Base-by-base conservation (phyloP, 169 alveolate genomes). In the Cryptosporidium viatorum region DNA sequence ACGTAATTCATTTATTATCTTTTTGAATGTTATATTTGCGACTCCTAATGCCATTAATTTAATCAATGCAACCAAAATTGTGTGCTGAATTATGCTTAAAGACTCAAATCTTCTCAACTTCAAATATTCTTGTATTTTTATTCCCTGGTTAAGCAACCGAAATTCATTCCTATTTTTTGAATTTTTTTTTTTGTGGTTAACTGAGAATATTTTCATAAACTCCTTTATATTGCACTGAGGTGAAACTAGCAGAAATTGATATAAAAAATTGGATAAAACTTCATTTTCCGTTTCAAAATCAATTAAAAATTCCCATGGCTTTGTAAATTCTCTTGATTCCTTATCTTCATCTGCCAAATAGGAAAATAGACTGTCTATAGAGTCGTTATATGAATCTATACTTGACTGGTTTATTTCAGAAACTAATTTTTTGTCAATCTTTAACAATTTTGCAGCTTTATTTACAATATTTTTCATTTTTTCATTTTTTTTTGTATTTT, bases 21-120 rank as follows among this genome's bases (percentile, higher is more conserved):
- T 62, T 37, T 67, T 58, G 45, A 80, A 80, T 80, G 89, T 80
- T 26, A 62, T 80, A 35, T 41, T 43, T 18, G 37, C 31, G 8
- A 23, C 3, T 80, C 75, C 89, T 6, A 45, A 21, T 58, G 69
- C 39, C 16, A 80, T 65, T 23, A 80, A 23, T 80, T 59, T 80
- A 45, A 80, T 65, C 14, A 58, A 18, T 9, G 75, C 75, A 59
- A 67, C 50, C 39, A 80, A 67, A 59, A 80, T 43, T 9, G 75
- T 80, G 23, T 80, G 89, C 33, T 80, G 80, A 43, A 80, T 60
- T 18, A 80, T 80, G 35, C 89, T 62, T 16, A 80, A 51, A 3
- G 35, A 43, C 29, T 58, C 89, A 29, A 80, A 62, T 48, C 48
- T 62, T 80, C 23, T 80, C 10, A 60, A 31, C 31, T 43, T 37